Evolutionary conservation across 345 rosid genomes (phyloP).

Genomic region (Camelina sativa): DNA sequence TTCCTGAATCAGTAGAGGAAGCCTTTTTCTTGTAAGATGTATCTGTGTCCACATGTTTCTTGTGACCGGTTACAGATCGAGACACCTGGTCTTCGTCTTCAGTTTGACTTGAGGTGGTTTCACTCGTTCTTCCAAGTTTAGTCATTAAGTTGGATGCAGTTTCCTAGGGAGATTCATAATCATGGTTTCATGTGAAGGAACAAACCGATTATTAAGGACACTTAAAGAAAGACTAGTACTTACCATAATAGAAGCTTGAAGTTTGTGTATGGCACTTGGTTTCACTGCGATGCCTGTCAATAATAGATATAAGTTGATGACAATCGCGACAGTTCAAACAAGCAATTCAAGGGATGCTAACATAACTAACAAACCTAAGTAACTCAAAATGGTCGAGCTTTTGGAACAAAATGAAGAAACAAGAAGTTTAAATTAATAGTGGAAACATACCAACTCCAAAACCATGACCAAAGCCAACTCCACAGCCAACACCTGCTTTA

Average conservation of each 20-base stretch:
- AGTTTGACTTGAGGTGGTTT: conserved; percentile 46
- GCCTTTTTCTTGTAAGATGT: conserved; percentile 8
- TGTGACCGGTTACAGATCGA: conserved; percentile 51
- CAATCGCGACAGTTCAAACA: background rate
- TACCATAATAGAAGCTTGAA: conserved; percentile 68
- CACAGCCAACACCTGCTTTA: conserved; percentile 45
- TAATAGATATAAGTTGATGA: background rate
- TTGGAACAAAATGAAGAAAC: conserved; percentile 11
- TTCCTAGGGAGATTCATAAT: conserved; percentile 53
- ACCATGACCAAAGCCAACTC: conserved; percentile 50
- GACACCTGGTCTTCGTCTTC: conserved; percentile 39
- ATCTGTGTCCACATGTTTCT: conserved; percentile 45
- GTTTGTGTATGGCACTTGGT: conserved; percentile 73
- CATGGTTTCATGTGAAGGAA: conserved; percentile 41
- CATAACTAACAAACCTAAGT: conserved; percentile 23
- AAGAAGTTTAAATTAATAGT: background rate
- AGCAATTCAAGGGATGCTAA: conserved; percentile 3
- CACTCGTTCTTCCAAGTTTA: conserved; percentile 62
- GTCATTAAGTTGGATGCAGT: conserved; percentile 58
- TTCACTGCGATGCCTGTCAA: conserved; percentile 84
- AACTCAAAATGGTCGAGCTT: background rate
- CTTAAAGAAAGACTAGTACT: conserved; percentile 21
- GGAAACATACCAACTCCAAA: conserved; percentile 45
- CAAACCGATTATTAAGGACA: conserved; percentile 13
- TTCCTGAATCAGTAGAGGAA: conserved; percentile 39